These are phyloP conservation scores for Metschnikowia shivogae DNA, from an alignment of 805 yeast species.

Conservation along the genomic window DNA sequence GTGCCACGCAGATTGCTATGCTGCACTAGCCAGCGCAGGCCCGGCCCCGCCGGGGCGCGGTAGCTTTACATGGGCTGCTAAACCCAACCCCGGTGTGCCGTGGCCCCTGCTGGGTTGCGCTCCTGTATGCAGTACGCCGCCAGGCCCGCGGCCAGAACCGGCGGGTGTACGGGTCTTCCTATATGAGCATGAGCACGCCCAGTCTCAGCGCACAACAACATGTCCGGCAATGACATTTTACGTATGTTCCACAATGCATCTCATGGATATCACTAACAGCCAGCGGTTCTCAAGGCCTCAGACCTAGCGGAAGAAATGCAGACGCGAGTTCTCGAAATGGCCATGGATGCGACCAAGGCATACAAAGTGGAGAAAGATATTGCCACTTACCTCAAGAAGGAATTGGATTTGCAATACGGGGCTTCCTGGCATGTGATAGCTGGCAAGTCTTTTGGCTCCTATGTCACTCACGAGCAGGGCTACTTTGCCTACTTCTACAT, in stretches of 20 bases:
- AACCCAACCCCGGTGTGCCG: neutral
- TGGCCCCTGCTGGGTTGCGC: neutral
- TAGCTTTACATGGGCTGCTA: too few relatives aligned
- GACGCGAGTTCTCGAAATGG: conserved; percentile 43
- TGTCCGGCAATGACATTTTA: conserved; percentile 3
- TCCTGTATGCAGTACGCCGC: neutral
- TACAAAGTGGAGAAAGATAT: conserved; percentile 54
- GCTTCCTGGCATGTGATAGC: conserved; percentile 80
- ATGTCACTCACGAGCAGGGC: conserved; percentile 76
- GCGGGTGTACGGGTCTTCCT: conserved; percentile 1
- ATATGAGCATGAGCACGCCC: neutral
- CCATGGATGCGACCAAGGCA: conserved; percentile 41
- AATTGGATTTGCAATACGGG: conserved; percentile 59
- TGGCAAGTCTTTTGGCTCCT: conserved; percentile 75
- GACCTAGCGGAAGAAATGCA: conserved; percentile 52
- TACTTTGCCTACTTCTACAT: conserved; percentile 67
- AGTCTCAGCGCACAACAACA: neutral
- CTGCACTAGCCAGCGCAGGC: too few relatives aligned
- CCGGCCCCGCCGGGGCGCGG: too few relatives aligned
- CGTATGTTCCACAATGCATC: neutral
- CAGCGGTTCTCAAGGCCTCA: conserved; percentile 41
- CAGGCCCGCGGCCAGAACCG: too few relatives aligned
- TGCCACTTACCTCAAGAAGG: conserved; percentile 63
- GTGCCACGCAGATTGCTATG: neutral
- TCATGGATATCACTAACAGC: neutral